Evolutionary conservation across 768 basidiomycete genomes (phyloP), one percentile per base, ranked within the genome.

Genomic region (Kwoniella sp.): DNA sequence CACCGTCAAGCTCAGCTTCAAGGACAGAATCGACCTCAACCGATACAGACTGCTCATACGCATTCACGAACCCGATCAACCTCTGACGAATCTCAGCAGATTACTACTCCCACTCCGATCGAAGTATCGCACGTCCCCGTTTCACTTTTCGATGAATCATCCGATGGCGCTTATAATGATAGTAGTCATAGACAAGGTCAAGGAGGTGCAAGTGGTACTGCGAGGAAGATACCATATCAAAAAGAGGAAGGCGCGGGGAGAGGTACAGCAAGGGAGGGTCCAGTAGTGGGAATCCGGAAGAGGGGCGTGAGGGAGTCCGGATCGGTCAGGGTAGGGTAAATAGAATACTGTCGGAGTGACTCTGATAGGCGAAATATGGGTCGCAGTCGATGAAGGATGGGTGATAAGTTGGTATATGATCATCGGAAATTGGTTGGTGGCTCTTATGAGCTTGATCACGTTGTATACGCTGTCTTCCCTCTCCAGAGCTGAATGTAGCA

Each of bases 281-380:
- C 51, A 7, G 59, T 67, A 13, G 48, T 67, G 12, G 65, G 65
- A 8, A 59, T 67, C 8, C 51, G 65, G 27, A 37, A 37, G 29
- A 57, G 65, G 24, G 59, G 55, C 3, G 30, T 51, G 3, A 55
- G 57, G 24, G 64, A 65, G 33, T 37, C 57, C 22, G 36, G 50
- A n/a, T n/a, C n/a, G n/a, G n/a, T n/a, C 40, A 33, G 30, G 29
- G 21, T 50, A 13, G 19, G 22, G 10, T 17, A 17, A 53, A 49
- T 49, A 21, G 21, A 49, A 33, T 33, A 13, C 13, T 33, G 33
- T 6, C 33, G 33, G 6, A 6, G 33, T 33, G 33, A 13, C 33
- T 6, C 33, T 33, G 13, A 17, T 5, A 47, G 46, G 19, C 8
- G 46, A n/a, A n/a, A n/a, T n/a, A n/a, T n/a, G n/a, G n/a, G n/a